Percentiles rank a stretch among this genome's conserved stretches.
phyloP scores from a whole-genome alignment of 2,329 filamentous ascomycete genomes.

The Sarocladium strictum region DNA sequence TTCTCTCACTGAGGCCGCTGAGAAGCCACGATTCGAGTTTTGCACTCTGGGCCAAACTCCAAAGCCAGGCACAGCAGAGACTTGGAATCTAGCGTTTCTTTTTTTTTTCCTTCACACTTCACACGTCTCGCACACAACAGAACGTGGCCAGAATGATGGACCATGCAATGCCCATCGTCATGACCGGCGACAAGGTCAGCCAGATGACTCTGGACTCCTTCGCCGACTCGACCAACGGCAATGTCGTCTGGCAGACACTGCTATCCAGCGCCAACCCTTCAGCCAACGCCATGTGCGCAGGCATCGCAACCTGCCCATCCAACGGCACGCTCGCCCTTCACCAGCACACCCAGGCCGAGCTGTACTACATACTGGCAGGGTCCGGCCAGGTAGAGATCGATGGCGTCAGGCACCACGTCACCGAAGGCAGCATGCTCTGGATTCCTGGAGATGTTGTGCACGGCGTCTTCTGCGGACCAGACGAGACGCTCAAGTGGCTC shows the following conservation, averaged over 20 bases:
- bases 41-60: no score
- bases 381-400: constrained; percentile 17
- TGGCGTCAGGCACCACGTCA: constrained; percentile 13
- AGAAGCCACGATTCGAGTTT: no score
- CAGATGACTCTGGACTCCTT: background rate
- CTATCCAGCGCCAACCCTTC: constrained; percentile 14
- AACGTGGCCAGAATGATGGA: background rate
- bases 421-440: constrained; percentile 16
- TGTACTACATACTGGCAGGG: constrained; percentile 20
- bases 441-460: constrained; percentile 20
- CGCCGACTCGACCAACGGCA: constrained; percentile 7
- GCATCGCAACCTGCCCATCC: constrained; percentile 18
- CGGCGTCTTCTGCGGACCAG: constrained; percentile 16
- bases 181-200: background rate
- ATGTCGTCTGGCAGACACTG: constrained; percentile 18
- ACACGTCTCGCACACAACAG: no score
- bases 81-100: no score
- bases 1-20: no score
- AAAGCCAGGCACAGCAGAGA: no score
- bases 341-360: constrained; percentile 19
- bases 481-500: constrained; percentile 16
- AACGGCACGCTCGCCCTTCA: constrained; percentile 18
- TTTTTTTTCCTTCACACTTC: no score
- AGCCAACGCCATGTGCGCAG: constrained; percentile 13
- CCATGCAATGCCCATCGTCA: background rate